Conservation (phyloP, 768 basidiomycete genomes). For the Leccinum pellstonianum region DNA sequence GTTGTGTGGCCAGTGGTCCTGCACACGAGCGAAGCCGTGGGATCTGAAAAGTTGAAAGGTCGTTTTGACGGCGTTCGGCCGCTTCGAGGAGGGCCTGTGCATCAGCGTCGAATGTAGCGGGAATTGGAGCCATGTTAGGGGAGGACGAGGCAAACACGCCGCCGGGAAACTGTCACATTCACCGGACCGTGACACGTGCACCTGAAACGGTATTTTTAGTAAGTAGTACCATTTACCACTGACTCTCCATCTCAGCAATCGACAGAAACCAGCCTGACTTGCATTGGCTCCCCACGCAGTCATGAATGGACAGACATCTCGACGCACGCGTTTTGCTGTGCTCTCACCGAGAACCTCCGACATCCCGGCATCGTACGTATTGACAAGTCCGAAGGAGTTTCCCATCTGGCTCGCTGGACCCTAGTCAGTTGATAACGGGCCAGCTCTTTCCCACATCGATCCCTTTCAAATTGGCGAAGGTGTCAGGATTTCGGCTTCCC, state of each 20-base stretch:
- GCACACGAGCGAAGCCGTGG: conserved; percentile 68
- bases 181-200: not conserved
- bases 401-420: not conserved
- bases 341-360: not conserved
- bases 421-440: not conserved
- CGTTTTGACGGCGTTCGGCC: conserved; percentile 55
- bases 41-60: conserved; percentile 69
- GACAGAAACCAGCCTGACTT: not conserved
- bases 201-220: no score
- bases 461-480: not conserved
- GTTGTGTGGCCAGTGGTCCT: conserved; percentile 70
- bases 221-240: no score
- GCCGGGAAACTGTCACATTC: not conserved
- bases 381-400: not conserved
- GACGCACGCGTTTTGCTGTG: not conserved
- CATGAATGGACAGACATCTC: not conserved
- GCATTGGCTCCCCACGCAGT: not conserved
- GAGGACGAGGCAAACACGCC: not conserved
- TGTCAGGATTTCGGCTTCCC: not conserved
- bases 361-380: not conserved
- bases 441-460: not conserved
- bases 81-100: conserved; percentile 48
- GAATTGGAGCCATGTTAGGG: conserved; percentile 60
- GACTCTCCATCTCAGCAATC: not conserved
- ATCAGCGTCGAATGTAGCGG: conserved; percentile 51